Conservation (phyloP, 108 stramenopile species). For the Cyclotella distinguenda region DNA sequence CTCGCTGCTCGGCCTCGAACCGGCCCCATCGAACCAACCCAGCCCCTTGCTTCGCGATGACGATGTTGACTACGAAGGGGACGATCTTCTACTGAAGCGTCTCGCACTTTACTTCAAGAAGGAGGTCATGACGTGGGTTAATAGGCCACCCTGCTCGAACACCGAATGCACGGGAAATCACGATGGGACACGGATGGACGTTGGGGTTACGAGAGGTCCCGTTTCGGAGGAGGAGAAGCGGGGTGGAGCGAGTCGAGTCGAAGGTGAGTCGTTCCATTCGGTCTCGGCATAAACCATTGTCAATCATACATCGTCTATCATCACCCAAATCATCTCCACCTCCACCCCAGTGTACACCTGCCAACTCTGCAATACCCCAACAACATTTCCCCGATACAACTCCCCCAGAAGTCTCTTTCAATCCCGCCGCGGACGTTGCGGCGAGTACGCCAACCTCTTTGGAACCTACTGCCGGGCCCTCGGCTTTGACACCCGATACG, state of each 20-base stretch:
- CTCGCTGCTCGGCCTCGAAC: conserved; percentile 12
- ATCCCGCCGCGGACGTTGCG: conserved; percentile 88
- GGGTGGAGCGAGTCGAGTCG: conserved; percentile 66
- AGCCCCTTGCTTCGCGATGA: conserved; percentile 24
- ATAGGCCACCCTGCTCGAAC: conserved; percentile 64
- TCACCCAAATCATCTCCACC: no score
- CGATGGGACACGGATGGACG: conserved; percentile 52
- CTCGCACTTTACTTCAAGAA: conserved; percentile 68
- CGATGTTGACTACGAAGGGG: conserved; percentile 45
- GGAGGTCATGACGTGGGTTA: conserved; percentile 82
- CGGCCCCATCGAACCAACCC: background rate
- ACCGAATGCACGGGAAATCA: conserved; percentile 41
- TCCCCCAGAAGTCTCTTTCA: conserved; percentile 77
- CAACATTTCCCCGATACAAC: conserved; percentile 94
- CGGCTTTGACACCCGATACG: conserved; percentile 92
- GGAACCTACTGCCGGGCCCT: conserved; percentile 79
- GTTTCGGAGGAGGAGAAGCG: conserved; percentile 58
- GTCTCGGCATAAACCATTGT: background rate
- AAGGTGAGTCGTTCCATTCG: conserved; percentile 32
- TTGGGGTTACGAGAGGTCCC: conserved; percentile 49
- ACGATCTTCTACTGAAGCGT: conserved; percentile 71
- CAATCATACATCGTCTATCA: no score
- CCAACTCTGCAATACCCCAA: conserved; percentile 63
- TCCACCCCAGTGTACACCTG: conserved; percentile 80
- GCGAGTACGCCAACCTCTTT: conserved; percentile 98